Conservation (phyloP, 805 yeast species). For the Starmerella bacillaris region DNA sequence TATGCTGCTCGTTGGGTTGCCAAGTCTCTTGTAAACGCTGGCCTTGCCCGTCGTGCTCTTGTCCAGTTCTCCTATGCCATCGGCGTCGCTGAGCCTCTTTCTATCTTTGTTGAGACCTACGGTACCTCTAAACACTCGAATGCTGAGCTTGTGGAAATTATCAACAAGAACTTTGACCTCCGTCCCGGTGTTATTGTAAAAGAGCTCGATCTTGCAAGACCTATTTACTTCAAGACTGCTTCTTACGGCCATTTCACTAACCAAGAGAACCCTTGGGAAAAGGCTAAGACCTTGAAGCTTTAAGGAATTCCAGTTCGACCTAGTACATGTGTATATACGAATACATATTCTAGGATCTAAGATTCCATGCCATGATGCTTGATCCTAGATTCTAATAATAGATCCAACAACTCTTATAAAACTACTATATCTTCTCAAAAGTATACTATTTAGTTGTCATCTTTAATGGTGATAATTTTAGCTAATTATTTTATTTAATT, state of each 20-base stretch:
- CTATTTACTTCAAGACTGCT: constrained; percentile 98
- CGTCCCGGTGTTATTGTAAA: constrained; percentile 98
- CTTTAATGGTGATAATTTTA: too few species aligned
- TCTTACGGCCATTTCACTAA: constrained; percentile 99
- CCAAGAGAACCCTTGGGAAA: constrained; percentile 98
- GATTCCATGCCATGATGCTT: too few species aligned
- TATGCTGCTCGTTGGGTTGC: constrained; percentile 99
- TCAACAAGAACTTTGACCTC: constrained; percentile 87
- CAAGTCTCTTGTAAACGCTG: constrained; percentile 88
- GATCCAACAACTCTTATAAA: too few species aligned
- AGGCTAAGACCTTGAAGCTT: constrained; percentile 42
- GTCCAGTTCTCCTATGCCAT: constrained; percentile 99
- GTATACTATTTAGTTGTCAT: too few species aligned
- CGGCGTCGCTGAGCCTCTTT: constrained; percentile 99
- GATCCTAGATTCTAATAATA: too few species aligned
- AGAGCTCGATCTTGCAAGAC: constrained; percentile 95
- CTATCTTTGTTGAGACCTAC: constrained; percentile 92
- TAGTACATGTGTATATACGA: too few species aligned
- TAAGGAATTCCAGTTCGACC: too few species aligned
- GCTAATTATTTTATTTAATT: too few species aligned
- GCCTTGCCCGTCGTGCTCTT: constrained; percentile 88
- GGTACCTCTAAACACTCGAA: constrained; percentile 89
- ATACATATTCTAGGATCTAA: too few species aligned
- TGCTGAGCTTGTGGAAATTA: constrained; percentile 76
- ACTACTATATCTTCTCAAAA: too few species aligned